Percentiles rank a stretch among this genome's conserved stretches.
Evolutionary conservation across 768 basidiomycete genomes (phyloP).

Genomic region (Xerocomellus dryophilus): DNA sequence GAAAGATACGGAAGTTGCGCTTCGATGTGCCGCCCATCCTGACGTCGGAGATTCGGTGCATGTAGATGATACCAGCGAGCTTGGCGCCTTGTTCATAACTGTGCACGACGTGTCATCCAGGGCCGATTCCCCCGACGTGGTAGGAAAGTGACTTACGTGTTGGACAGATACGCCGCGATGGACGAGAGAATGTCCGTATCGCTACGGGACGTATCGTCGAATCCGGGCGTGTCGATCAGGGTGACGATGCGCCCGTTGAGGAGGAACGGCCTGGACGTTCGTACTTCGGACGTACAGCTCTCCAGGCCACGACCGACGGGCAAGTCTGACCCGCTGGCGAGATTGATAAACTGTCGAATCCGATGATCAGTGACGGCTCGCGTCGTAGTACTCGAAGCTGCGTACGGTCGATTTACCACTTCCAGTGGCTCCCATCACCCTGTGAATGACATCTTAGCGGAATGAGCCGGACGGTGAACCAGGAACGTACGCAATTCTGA

Average conservation of each 20-base stretch:
- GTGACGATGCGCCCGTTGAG: constrained; percentile 44
- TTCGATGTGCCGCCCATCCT: constrained; percentile 50
- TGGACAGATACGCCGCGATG: constrained; percentile 43
- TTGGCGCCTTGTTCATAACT: constrained; percentile 37
- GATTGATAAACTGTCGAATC: constrained; percentile 48
- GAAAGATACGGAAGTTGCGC: constrained; percentile 51
- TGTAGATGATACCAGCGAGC: constrained; percentile 52
- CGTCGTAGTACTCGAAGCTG: neutral
- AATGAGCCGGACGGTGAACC: neutral
- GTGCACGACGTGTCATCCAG: neutral
- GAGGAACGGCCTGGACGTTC: constrained; percentile 42
- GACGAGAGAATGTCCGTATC: constrained; percentile 50
- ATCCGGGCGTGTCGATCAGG: constrained; percentile 61
- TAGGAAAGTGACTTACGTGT: constrained; percentile 22
- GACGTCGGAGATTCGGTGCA: constrained; percentile 53
- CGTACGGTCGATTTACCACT: constrained; percentile 38
- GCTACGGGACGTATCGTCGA: constrained; percentile 50
- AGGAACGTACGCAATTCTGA: constrained; percentile 32
- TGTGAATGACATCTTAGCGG: constrained; percentile 15
- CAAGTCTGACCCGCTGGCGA: constrained; percentile 47
- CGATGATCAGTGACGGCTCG: constrained; percentile 1
- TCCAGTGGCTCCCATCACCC: constrained; percentile 36
- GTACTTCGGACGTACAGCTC: constrained; percentile 50
- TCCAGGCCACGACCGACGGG: constrained; percentile 44
- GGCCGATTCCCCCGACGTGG: neutral